These are phyloP conservation scores for Suillus ampliporus DNA, from an alignment of 768 basidiomycete genomes.

Conservation along the genomic window DNA sequence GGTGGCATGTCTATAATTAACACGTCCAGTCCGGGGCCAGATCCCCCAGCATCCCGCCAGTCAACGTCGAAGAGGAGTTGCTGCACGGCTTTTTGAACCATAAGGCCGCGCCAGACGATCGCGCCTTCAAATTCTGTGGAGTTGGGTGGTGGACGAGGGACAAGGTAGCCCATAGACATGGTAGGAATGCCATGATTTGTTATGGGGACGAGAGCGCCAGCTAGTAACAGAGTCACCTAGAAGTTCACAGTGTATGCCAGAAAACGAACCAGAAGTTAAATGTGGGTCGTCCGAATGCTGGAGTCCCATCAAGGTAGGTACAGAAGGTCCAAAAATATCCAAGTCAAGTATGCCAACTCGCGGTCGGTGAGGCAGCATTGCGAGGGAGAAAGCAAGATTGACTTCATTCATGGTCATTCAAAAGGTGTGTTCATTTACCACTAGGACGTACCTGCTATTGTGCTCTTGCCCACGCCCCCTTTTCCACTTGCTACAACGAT, in stretches of 20 bases:
- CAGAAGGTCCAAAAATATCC: conserved; percentile 94
- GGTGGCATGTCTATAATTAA: conserved; percentile 97
- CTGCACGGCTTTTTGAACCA: conserved; percentile 98
- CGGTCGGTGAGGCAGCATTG: conserved; percentile 49
- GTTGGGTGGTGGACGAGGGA: conserved; percentile 59
- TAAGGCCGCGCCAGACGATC: conserved; percentile 94
- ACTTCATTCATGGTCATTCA: conserved; percentile 46
- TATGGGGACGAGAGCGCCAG: conserved; percentile 79
- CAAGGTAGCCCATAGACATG: conserved; percentile 98
- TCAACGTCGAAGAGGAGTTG: conserved; percentile 96
- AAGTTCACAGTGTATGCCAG: background rate
- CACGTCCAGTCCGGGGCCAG: conserved; percentile 67
- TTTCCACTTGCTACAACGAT: conserved; percentile 91
- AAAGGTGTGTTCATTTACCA: background rate
- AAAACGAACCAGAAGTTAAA: conserved; percentile 65
- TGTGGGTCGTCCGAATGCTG: conserved; percentile 78
- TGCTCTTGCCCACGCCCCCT: conserved; percentile 96
- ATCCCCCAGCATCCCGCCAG: conserved; percentile 56
- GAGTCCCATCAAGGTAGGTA: conserved; percentile 93
- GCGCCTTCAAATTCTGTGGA: conserved; percentile 71
- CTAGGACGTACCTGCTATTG: conserved; percentile 72
- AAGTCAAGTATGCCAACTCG: conserved; percentile 91
- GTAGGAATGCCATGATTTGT: conserved; percentile 88
- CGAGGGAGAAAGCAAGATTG: conserved; percentile 81
- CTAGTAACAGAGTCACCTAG: conserved; percentile 43